Conservation (phyloP, 768 basidiomycete genomes). For the Pholiota conissans region DNA sequence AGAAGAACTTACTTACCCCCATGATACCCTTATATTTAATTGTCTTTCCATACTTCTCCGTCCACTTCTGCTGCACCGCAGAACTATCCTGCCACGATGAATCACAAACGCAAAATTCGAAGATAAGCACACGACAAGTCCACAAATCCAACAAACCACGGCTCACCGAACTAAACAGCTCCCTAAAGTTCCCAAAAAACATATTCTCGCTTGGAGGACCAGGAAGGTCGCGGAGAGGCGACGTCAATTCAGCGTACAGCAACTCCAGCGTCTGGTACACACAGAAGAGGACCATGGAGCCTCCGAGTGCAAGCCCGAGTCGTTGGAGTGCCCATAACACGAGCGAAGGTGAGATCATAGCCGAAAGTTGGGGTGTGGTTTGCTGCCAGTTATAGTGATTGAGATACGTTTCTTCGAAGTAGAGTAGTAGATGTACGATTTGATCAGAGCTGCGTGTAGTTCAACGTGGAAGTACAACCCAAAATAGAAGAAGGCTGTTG, state of each 20-base stretch:
- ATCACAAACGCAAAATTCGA: too few species aligned
- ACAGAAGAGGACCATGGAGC: slow-evolving; percentile 20
- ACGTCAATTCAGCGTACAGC: slow-evolving; percentile 29
- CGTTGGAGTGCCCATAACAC: neutral
- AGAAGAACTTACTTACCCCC: slow-evolving; percentile 28
- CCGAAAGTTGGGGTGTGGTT: too few species aligned
- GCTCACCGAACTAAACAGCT: slow-evolving; percentile 6
- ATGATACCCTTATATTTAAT: slow-evolving; percentile 42
- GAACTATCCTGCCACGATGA: neutral
- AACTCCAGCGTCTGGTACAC: slow-evolving; percentile 24
- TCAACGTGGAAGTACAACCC: too few species aligned
- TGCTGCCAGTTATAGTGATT: too few species aligned
- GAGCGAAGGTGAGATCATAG: neutral
- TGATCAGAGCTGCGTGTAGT: too few species aligned
- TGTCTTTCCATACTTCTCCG: slow-evolving; percentile 20
- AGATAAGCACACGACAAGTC: neutral
- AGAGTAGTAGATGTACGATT: too few species aligned
- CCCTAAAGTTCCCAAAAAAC: slow-evolving; percentile 15
- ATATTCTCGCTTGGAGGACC: slow-evolving; percentile 34
- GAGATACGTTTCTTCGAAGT: too few species aligned
- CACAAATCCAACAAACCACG: too few species aligned
- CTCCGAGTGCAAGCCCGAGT: neutral
- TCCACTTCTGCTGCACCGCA: neutral
- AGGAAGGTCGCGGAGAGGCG: slow-evolving; percentile 43
- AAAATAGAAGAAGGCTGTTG: too few species aligned